A percentile compares a stretch with the other conserved stretches of the same genome.
Evolutionary conservation across 352 stramenopile species (phyloP).

Genomic region (Globisporangium polare): DNA sequence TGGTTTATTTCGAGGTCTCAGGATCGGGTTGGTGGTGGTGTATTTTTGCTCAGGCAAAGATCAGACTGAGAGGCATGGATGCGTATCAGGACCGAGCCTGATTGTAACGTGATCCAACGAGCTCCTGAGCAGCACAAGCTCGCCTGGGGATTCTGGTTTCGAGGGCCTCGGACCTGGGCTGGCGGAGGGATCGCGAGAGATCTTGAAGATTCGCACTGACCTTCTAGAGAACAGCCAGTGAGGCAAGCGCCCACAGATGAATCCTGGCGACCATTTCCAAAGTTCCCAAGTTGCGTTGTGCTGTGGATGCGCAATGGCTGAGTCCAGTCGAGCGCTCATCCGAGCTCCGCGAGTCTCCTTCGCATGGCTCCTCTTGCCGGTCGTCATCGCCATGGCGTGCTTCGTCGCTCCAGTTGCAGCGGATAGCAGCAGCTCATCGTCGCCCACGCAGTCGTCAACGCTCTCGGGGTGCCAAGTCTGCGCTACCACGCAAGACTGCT

Average conservation of each 20-base stretch:
- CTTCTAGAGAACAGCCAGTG: neutral
- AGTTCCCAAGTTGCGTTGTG: neutral
- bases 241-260: neutral
- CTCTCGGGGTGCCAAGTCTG: slow-evolving; percentile 27
- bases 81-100: no score
- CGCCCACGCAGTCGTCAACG: slow-evolving; percentile 1
- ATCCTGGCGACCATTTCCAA: neutral
- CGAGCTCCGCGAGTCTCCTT: neutral
- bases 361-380: neutral
- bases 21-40: neutral
- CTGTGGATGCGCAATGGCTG: neutral
- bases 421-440: neutral
- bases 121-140: neutral
- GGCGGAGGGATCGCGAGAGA: neutral
- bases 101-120: no score
- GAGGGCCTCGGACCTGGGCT: neutral
- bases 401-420: neutral
- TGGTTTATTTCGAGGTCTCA: neutral
- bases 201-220: neutral
- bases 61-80: no score
- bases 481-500: slow-evolving; percentile 18
- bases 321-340: neutral
- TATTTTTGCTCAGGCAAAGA: slow-evolving; percentile 1
- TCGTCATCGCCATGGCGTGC: neutral
- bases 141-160: no score